Evolutionary conservation across 2,329 filamentous ascomycete species (phyloP).

Genomic region (Sclerotinia sclerotiorum): DNA sequence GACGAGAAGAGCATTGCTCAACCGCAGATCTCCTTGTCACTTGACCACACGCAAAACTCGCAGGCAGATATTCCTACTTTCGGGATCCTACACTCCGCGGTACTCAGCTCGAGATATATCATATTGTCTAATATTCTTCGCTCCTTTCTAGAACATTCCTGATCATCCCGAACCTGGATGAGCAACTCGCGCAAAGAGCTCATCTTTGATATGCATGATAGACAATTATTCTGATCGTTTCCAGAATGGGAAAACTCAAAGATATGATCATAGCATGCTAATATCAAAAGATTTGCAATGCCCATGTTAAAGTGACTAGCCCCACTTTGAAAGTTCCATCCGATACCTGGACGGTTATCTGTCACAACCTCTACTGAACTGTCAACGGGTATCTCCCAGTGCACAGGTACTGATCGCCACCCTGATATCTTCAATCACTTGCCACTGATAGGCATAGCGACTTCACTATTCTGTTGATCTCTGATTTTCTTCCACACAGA

Average conservation of each 20-base stretch:
- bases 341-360: background rate
- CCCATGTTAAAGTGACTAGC: background rate
- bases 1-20: background rate
- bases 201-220: background rate
- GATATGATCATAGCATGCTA: background rate
- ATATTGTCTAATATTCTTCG: background rate
- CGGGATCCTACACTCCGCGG: background rate
- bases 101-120: background rate
- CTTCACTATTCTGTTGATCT: background rate
- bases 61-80: background rate
- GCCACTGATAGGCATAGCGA: background rate
- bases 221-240: background rate
- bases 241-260: background rate
- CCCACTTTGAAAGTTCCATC: background rate
- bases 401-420: background rate
- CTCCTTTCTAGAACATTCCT: background rate
- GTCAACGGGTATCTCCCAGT: background rate
- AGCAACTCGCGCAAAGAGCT: background rate
- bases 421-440: background rate
- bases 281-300: background rate
- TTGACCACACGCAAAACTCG: background rate
- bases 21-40: background rate
- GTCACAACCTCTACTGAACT: background rate
- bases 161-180: background rate
- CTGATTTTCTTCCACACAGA: background rate